A percentile compares a stretch with the other conserved stretches of the same genome.
Conservation (phyloP, 768 basidiomycete species). For the Gloeophyllum trabeum region DNA sequence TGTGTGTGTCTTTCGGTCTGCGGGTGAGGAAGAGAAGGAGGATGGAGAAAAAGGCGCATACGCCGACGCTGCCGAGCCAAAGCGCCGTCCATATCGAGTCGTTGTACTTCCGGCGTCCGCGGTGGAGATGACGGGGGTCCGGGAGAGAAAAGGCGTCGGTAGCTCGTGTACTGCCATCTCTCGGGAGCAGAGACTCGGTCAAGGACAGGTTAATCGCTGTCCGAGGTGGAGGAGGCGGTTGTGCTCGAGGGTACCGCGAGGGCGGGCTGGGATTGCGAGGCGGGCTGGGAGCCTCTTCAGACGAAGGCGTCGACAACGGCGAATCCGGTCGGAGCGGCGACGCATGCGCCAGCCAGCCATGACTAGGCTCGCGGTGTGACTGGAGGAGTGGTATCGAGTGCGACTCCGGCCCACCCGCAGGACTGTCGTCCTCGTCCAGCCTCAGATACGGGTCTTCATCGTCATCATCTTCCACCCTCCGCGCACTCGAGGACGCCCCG, state of each 20-base stretch:
- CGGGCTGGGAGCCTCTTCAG: slow-evolving; percentile 28
- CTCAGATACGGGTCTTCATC: slow-evolving; percentile 73
- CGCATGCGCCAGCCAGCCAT: slow-evolving; percentile 65
- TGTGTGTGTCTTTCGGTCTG: slow-evolving; percentile 22
- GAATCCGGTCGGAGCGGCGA: slow-evolving; percentile 46
- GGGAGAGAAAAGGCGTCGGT: slow-evolving; percentile 68
- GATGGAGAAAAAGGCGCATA: slow-evolving; percentile 53
- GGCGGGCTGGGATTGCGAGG: slow-evolving; percentile 25
- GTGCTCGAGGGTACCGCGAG: slow-evolving; percentile 3
- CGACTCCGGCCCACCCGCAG: slow-evolving; percentile 19
- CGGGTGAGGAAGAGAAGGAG: slow-evolving; percentile 51
- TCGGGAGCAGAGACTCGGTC: slow-evolving; percentile 70
- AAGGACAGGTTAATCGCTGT: slow-evolving; percentile 49
- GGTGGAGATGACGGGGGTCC: slow-evolving; percentile 58
- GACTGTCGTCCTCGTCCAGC: slow-evolving; percentile 56
- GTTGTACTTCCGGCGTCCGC: slow-evolving; percentile 59
- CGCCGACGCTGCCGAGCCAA: slow-evolving; percentile 47
- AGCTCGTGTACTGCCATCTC: slow-evolving; percentile 55
- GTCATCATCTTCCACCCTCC: slow-evolving; percentile 26
- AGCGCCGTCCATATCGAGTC: slow-evolving; percentile 62
- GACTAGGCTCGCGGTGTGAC: slow-evolving; percentile 31
- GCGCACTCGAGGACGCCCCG: slow-evolving; percentile 15
- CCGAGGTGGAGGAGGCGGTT: slow-evolving; percentile 27
- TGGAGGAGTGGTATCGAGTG: slow-evolving; percentile 27
- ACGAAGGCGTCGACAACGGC: slow-evolving; percentile 27